These are phyloP conservation scores for Calendula officinalis DNA, from an alignment of 129 eudicot genomes.

Conservation along the genomic window DNA sequence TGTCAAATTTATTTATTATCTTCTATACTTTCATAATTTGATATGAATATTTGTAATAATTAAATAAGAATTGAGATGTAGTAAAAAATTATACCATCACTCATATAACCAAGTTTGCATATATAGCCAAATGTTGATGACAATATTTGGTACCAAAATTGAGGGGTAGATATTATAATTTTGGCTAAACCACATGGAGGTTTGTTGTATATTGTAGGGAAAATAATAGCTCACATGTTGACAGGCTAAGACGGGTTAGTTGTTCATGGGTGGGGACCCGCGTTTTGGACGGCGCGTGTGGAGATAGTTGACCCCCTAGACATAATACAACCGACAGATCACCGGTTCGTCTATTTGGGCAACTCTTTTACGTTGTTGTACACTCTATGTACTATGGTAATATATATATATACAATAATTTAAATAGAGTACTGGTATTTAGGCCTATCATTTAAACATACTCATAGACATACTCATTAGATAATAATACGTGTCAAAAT, in stretches of 20 bases:
- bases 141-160: background rate
- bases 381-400: no score
- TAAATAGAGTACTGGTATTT: no score
- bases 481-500: no score
- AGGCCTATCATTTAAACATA: no score
- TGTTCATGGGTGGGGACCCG: conserved; percentile 35
- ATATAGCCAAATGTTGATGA: background rate
- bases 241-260: conserved; percentile 27
- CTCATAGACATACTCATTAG: no score
- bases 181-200: conserved; percentile 30
- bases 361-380: conserved; percentile 10
- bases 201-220: conserved; percentile 25
- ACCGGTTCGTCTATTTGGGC: conserved; percentile 21
- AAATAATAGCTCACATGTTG: conserved; percentile 44
- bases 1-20: no score
- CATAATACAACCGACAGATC: conserved; percentile 51
- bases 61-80: no score
- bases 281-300: conserved; percentile 55
- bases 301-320: conserved; percentile 46
- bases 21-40: no score
- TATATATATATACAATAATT: no score
- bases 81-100: no score
- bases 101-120: background rate
- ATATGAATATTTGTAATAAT: no score
- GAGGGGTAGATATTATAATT: conserved; percentile 15